Conservation (phyloP, 306 rosid genomes). For the Cicer cuneatum region DNA sequence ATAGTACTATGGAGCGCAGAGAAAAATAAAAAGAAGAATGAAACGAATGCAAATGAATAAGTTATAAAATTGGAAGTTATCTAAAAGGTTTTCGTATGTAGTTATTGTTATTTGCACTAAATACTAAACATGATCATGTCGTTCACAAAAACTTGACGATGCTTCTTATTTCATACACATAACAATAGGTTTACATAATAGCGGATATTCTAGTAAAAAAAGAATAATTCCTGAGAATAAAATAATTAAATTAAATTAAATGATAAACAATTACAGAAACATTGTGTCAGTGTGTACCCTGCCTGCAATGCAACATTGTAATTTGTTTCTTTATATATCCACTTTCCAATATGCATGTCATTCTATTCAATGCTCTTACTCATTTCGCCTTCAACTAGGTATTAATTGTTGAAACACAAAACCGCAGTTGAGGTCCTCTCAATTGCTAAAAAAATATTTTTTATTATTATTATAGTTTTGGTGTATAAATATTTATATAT, state of each 20-base stretch:
- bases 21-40: too few species aligned
- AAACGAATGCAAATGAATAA: too few species aligned
- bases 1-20: too few species aligned
- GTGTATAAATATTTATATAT: too few species aligned
- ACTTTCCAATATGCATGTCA: background rate
- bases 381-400: too few species aligned
- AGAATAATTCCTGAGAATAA: slow-evolving; percentile 18
- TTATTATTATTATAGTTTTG: too few species aligned
- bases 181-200: background rate
- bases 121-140: background rate
- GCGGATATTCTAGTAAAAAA: background rate
- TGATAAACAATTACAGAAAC: slow-evolving; percentile 11
- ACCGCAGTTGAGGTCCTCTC: too few species aligned
- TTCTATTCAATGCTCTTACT: background rate
- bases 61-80: too few species aligned
- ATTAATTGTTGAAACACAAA: too few species aligned
- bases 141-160: slow-evolving; percentile 16
- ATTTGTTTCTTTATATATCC: background rate
- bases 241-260: background rate
- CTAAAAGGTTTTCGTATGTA: too few species aligned
- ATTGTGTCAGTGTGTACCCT: slow-evolving; percentile 10
- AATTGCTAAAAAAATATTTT: too few species aligned
- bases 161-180: slow-evolving; percentile 31
- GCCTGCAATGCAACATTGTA: slow-evolving; percentile 18
- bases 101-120: too few species aligned